Evolutionary conservation across 2,329 filamentous ascomycete genomes (phyloP).

Genomic region (Colletotrichum lentis): DNA sequence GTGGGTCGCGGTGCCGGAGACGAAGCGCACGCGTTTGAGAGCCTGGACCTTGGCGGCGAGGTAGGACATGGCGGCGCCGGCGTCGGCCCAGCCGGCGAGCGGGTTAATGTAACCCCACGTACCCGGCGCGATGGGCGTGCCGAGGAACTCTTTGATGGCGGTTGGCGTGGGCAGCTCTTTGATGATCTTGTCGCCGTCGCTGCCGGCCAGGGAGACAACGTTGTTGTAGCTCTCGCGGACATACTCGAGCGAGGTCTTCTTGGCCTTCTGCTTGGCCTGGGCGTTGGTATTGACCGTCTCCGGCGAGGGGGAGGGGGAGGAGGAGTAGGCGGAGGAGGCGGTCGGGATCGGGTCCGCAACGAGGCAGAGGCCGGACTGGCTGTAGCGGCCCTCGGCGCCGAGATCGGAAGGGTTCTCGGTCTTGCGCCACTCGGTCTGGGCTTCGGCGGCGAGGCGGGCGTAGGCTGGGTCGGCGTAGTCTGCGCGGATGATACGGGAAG

Average conservation of each 20-base stretch:
- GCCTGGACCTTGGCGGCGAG: conserved; percentile 63
- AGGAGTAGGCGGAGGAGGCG: conserved; percentile 8
- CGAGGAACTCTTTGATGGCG: conserved; percentile 56
- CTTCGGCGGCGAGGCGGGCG: conserved; percentile 73
- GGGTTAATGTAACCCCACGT: conserved; percentile 78
- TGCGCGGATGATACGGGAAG: conserved; percentile 69
- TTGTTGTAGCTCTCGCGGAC: conserved; percentile 67
- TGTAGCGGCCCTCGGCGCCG: conserved; percentile 72
- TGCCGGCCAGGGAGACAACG: conserved; percentile 59
- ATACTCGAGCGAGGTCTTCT: conserved; percentile 64
- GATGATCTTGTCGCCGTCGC: conserved; percentile 51
- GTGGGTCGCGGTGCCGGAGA: conserved; percentile 59
- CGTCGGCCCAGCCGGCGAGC: conserved; percentile 82
- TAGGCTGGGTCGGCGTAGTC: conserved; percentile 88
- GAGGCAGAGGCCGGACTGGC: conserved; percentile 73
- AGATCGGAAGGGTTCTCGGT: conserved; percentile 59
- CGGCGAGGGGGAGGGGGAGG: neutral
- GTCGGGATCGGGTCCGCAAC: conserved; percentile 53
- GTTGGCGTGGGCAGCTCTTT: conserved; percentile 55
- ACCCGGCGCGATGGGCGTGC: conserved; percentile 62
- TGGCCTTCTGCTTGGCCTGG: conserved; percentile 45
- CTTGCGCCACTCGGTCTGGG: conserved; percentile 75
- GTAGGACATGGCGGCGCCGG: conserved; percentile 73
- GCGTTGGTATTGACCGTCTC: conserved; percentile 3
- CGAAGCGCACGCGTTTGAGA: conserved; percentile 64